Base-by-base conservation (phyloP, 768 basidiomycete genomes). In the Cystobasidium onofrii region DNA sequence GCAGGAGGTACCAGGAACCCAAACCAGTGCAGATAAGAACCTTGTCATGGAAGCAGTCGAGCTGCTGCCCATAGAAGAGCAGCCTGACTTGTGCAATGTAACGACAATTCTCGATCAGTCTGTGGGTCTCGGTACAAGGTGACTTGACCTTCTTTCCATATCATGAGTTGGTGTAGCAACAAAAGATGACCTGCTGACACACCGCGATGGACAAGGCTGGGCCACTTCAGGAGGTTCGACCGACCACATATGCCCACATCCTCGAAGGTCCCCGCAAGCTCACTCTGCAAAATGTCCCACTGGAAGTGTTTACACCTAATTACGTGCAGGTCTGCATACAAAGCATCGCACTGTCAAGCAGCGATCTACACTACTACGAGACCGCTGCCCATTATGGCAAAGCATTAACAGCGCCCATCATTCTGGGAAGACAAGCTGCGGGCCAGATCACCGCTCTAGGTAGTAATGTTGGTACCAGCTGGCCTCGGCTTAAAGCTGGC, bases 321-420 rank as follows among this genome's bases (percentile, higher is more conserved):
- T 46, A 69, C 66, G 66, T 69, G 39, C 66, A 69, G 50, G 27
- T 69, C 50, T 1, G 31, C 31, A 31, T 69, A 20, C 66, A 50
- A 23, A 54, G 44, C n/a, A 54, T 69, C 15, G 66, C 39, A n/a
- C 66, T 69, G 10, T 50, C 41, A 10, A 33, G 44, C 41, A 34
- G 31, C 34, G 66, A 69, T 27, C 66, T 69, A 13, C 9, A 20
- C 2, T 46, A 46, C 29, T 69, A 69, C 29, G 25, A 39, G 29
- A 46, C 41, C 27, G 41, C 29, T 34, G 31, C 41, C 7, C 34
- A 64, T 20, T 25, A 46, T 27, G 63, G 63, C 3, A 34, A 27
- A 60, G 6, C 29, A 29, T 23, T 60, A 6, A 12, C 3, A 23
- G 2, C 34, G 25, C 39, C 36, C n/a, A 41, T 54, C 29, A 52